These are phyloP conservation scores for Leucocoprinus leucothites DNA, from an alignment of 768 basidiomycete species.

Conservation along the genomic window DNA sequence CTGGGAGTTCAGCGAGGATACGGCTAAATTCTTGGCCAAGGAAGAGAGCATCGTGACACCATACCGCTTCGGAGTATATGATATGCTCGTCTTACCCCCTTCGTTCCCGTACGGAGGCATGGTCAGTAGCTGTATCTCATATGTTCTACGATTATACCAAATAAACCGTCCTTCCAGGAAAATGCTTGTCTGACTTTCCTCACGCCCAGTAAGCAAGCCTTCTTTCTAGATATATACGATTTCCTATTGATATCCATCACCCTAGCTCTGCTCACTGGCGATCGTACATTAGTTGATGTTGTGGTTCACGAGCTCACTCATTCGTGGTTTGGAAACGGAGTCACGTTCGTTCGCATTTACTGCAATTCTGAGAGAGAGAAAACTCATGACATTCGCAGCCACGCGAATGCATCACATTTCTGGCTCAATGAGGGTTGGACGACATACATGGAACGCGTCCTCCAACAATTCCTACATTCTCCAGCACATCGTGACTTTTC, in stretches of 20 bases:
- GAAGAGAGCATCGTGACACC: constrained; percentile 74
- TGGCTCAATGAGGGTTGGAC: constrained; percentile 96
- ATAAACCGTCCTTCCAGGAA: constrained; percentile 50
- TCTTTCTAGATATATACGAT: neutral
- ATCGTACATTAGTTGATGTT: constrained; percentile 83
- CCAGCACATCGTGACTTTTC: constrained; percentile 78
- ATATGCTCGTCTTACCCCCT: constrained; percentile 84
- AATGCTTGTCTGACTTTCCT: constrained; percentile 87
- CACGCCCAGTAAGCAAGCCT: constrained; percentile 64
- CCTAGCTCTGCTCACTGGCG: constrained; percentile 81
- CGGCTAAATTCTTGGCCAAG: constrained; percentile 68
- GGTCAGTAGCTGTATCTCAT: constrained; percentile 39
- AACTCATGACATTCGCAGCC: constrained; percentile 29
- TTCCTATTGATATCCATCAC: neutral
- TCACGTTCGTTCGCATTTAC: constrained; percentile 45
- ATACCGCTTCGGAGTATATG: constrained; percentile 87
- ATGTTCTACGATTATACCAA: neutral
- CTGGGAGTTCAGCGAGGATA: constrained; percentile 90
- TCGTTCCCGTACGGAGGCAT: constrained; percentile 94
- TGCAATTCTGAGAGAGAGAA: too few species aligned
- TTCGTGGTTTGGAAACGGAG: constrained; percentile 91
- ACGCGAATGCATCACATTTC: constrained; percentile 74
- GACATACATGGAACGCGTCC: constrained; percentile 84
- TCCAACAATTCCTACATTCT: constrained; percentile 67
- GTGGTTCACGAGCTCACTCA: constrained; percentile 86